phyloP scores from a whole-genome alignment of 257 asterid species.

The Primulina eburnea region DNA sequence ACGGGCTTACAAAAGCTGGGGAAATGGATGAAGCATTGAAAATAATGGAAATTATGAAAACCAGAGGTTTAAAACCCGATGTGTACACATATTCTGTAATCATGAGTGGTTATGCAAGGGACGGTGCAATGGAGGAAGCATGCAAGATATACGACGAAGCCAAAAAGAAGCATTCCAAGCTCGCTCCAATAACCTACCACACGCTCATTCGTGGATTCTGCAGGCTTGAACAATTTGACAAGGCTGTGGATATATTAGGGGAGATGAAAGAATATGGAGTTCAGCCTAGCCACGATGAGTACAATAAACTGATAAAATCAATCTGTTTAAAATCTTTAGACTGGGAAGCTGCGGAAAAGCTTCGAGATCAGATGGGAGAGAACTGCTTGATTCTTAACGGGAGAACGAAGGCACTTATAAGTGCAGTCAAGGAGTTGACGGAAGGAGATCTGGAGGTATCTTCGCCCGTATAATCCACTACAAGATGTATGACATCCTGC shows the following conservation, averaged over 20 bases:
- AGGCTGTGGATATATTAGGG: constrained; percentile 53
- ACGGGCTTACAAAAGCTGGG: constrained; percentile 57
- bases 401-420: constrained; percentile 62
- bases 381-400: constrained; percentile 62
- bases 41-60: constrained; percentile 53
- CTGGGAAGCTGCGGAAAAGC: constrained; percentile 73
- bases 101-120: constrained; percentile 62
- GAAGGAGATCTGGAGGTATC: constrained; percentile 37
- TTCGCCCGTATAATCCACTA: constrained; percentile 12
- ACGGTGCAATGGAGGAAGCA: constrained; percentile 70
- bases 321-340: constrained; percentile 82
- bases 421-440: constrained; percentile 77
- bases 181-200: constrained; percentile 60
- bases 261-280: constrained; percentile 78
- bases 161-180: constrained; percentile 57
- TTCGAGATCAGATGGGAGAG: constrained; percentile 61
- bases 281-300: constrained; percentile 63
- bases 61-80: constrained; percentile 80
- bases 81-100: constrained; percentile 70
- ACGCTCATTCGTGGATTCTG: constrained; percentile 72
- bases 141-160: constrained; percentile 66
- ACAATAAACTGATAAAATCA: constrained; percentile 72
- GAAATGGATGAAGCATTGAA: constrained; percentile 60
- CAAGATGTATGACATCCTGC: not conserved
- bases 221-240: constrained; percentile 76